Conservation (phyloP, 2,329 filamentous ascomycete genomes). For the Aschersonia sp. region DNA sequence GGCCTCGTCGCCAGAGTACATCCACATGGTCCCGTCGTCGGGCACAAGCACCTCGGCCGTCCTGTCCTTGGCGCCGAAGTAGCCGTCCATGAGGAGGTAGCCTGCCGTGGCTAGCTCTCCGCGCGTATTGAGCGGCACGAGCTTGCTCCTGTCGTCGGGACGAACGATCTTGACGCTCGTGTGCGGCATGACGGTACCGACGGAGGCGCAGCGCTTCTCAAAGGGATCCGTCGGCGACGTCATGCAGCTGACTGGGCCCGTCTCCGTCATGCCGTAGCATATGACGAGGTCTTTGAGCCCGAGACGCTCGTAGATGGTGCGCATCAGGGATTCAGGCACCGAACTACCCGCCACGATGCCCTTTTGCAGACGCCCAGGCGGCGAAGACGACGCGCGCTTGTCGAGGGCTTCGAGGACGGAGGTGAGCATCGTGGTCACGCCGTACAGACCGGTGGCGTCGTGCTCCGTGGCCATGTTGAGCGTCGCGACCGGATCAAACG, state of each 20-base stretch:
- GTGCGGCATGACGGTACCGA: constrained; percentile 75
- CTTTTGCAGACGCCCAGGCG: constrained; percentile 44
- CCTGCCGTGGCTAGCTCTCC: constrained; percentile 77
- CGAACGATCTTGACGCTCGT: constrained; percentile 65
- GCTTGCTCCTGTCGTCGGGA: constrained; percentile 39
- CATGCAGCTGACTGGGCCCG: constrained; percentile 66
- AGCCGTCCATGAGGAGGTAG: constrained; percentile 83
- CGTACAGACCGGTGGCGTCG: constrained; percentile 56
- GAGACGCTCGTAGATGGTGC: constrained; percentile 54
- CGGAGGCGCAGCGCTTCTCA: constrained; percentile 56
- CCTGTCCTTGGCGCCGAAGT: constrained; percentile 60
- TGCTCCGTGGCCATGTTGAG: constrained; percentile 42
- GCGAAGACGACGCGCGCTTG: constrained; percentile 12
- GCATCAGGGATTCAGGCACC: constrained; percentile 75
- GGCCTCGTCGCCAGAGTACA: constrained; percentile 88
- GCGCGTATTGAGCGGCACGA: constrained; percentile 48
- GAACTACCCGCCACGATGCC: constrained; percentile 81
- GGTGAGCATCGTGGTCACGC: constrained; percentile 90
- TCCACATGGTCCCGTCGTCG: constrained; percentile 48
- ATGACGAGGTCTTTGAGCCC: constrained; percentile 77
- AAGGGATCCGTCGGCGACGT: constrained; percentile 65
- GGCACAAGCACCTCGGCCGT: constrained; percentile 51
- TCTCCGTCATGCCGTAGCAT: constrained; percentile 96
- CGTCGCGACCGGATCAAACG: constrained; percentile 67
- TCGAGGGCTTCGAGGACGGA: constrained; percentile 69